Evolutionary conservation across 306 rosid species (phyloP), one percentile per base, ranked within the genome.

Genomic region (Benincasa hispida): DNA sequence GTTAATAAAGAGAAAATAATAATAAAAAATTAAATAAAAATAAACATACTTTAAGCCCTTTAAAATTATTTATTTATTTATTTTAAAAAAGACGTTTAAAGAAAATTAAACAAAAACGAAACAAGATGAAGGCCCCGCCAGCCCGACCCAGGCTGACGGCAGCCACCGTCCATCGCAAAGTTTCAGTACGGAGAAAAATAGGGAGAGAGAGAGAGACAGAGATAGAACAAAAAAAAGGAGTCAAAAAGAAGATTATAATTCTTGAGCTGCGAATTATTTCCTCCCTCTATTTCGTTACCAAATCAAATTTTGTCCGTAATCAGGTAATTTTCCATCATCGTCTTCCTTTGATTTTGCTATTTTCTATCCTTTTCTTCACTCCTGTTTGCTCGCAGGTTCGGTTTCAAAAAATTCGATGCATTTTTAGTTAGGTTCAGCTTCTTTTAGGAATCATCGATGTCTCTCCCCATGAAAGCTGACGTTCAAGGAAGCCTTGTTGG

Each of bases 401-500:
- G 15, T 74, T 65, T 41, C 54, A 35, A 51, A 62, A n/a, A 56
- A 75, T 76, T 63, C 74, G 54, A 62, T 24, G 72, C 53, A 48
- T 74, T 25, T 61, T 58, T 22, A 1, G 75, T 39, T 79, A 81
- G 75, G 42, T 66, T 74, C 77, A 75, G 76, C 32, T 14, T 51
- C 75, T 7, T 80, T 10, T 53, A 32, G 78, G 59, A 72, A 79
- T 74, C 79, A 34, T 19, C 10, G 65, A 83, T 79, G 89, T 81
- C 85, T 85, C 82, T 82, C 51, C 60, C 21, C 74, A 82, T 84
- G 90, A 79, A 76, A 15, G 72, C 25, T 59, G 80, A 60, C 22
- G 84, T 82, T 74, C 62, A 82, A n/a, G 90, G 80, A 57, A 85
- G 24, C 76, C 87, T 95, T 11, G 79, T 77, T 27, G 97, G 97